phyloP scores from a whole-genome alignment of 768 basidiomycete species.

The Harrya chromipes region DNA sequence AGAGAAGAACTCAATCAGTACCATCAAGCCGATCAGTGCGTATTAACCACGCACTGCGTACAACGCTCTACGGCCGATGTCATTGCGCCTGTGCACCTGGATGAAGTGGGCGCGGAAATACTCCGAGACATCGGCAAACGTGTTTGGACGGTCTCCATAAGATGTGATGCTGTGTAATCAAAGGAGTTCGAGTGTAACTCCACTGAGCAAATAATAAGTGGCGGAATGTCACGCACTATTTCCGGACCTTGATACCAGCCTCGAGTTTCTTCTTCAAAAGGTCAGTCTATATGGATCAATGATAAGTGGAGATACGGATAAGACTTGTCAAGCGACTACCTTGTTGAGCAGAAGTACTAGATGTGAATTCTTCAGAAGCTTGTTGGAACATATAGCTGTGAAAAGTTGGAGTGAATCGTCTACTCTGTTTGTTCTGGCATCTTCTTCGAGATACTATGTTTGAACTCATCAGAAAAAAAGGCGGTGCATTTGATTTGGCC shows the following conservation, averaged over 20 bases:
- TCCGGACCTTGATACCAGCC: conserved; percentile 62
- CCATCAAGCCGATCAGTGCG: not conserved
- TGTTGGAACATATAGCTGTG: conserved; percentile 71
- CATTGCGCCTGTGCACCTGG: conserved; percentile 68
- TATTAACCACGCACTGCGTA: conserved; percentile 53
- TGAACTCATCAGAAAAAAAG: conserved; percentile 1
- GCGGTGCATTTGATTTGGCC: conserved; percentile 9
- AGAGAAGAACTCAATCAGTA: conserved; percentile 8
- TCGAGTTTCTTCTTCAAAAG: conserved; percentile 69
- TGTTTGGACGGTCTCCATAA: conserved; percentile 69
- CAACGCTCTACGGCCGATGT: conserved; percentile 53
- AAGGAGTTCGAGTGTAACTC: not conserved
- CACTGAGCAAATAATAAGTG: not conserved
- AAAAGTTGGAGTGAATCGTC: conserved; percentile 82
- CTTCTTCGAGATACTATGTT: conserved; percentile 75
- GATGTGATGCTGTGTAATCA: conserved; percentile 60
- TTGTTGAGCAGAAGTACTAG: conserved; percentile 78
- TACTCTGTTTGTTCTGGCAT: conserved; percentile 72
- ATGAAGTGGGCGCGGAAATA: conserved; percentile 87
- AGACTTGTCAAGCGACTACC: conserved; percentile 36
- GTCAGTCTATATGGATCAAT: conserved; percentile 49
- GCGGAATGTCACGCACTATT: conserved; percentile 56
- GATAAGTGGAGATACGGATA: conserved; percentile 5
- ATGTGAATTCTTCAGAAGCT: conserved; percentile 67
- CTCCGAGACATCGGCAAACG: conserved; percentile 64